A percentile compares a stretch with the other conserved stretches of the same genome.
These are phyloP conservation scores for Globisporangium sylvaticum DNA, from an alignment of 352 stramenopile species.

Conservation along the genomic window DNA sequence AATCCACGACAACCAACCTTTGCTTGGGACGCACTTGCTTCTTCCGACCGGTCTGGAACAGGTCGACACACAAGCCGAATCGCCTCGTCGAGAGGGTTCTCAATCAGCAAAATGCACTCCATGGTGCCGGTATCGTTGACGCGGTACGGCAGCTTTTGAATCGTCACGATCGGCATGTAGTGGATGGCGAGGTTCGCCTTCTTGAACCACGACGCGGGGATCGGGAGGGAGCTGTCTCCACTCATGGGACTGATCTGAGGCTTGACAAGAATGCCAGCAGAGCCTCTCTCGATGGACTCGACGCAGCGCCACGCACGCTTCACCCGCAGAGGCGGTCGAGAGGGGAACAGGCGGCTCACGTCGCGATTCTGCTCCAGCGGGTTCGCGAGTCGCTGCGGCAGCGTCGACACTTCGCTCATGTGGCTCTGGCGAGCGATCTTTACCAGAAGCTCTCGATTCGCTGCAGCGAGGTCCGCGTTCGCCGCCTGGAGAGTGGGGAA, in stretches of 20 bases:
- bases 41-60: neutral
- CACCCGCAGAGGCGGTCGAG: conserved; percentile 62
- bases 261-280: conserved; percentile 84
- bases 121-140: conserved; percentile 13
- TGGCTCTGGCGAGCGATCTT: conserved; percentile 28
- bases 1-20: conserved; percentile 21
- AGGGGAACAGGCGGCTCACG: conserved; percentile 41
- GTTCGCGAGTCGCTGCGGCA: conserved; percentile 57
- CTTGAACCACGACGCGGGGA: conserved; percentile 82
- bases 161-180: conserved; percentile 72
- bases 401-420: conserved; percentile 49
- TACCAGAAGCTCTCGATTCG: conserved; percentile 19
- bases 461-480: conserved; percentile 9
- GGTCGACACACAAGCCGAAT: conserved; percentile 57
- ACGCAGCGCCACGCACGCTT: conserved; percentile 86
- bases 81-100: conserved; percentile 79
- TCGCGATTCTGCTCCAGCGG: conserved; percentile 67
- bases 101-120: conserved; percentile 63
- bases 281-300: conserved; percentile 72
- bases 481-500: conserved; percentile 19
- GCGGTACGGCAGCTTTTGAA: conserved; percentile 50
- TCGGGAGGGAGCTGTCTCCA: conserved; percentile 78
- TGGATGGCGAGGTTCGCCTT: conserved; percentile 79
- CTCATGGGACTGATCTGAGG: conserved; percentile 90
- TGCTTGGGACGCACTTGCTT: conserved; percentile 12